phyloP scores from a whole-genome alignment of 768 basidiomycete species.

The Trametes cubensis region DNA sequence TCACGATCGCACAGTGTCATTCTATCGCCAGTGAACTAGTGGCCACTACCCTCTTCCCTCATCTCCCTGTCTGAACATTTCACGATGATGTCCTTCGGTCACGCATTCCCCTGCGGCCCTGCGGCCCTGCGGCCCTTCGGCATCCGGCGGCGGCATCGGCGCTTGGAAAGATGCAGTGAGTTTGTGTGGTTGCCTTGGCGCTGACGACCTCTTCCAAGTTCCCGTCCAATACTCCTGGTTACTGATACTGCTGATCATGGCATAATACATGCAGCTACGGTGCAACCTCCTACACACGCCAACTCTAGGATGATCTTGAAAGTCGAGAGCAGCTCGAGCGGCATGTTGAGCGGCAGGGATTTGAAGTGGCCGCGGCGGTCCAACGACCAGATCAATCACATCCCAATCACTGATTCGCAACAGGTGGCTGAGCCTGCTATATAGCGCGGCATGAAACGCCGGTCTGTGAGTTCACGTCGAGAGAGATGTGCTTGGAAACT shows the following conservation, averaged over 20 bases:
- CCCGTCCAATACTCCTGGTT: not conserved
- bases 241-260: not conserved
- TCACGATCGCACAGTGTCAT: not conserved
- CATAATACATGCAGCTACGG: too few relatives aligned
- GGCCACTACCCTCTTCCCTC: not conserved
- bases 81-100: too few relatives aligned
- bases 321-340: not conserved
- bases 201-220: conserved; percentile 3
- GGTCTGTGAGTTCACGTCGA: conserved; percentile 7
- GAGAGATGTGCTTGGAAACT: not conserved
- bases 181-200: not conserved
- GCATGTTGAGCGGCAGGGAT: not conserved
- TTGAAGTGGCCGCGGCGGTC: not conserved
- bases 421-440: not conserved
- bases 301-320: too few relatives aligned
- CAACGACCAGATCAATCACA: not conserved
- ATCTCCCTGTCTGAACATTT: too few relatives aligned
- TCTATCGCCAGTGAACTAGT: not conserved
- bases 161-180: not conserved
- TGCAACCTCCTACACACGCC: too few relatives aligned
- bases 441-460: conserved; percentile 7
- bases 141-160: too few relatives aligned
- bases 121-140: too few relatives aligned
- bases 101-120: too few relatives aligned
- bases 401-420: not conserved